phyloP scores from a whole-genome alignment of 208 protist genomes.

The Wallacemonas collosoma region DNA sequence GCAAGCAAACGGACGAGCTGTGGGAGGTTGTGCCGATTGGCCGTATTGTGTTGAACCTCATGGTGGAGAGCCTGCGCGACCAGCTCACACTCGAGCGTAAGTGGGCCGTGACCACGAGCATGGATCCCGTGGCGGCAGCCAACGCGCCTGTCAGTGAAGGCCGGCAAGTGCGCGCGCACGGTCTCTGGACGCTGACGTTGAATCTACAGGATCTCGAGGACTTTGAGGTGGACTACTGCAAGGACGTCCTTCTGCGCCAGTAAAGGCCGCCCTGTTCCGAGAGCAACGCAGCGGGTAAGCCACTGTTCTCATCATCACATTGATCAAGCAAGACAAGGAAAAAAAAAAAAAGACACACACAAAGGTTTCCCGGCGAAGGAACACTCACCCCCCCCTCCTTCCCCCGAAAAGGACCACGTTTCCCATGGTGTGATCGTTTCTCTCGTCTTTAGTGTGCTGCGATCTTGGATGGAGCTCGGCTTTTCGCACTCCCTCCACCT shows the following conservation, averaged over 20 bases:
- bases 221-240: slow-evolving; percentile 93
- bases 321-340: not conserved
- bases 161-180: slow-evolving; percentile 70
- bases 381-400: too few species aligned
- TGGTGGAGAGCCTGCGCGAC: slow-evolving; percentile 78
- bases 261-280: not conserved
- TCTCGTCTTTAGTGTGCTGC: too few species aligned
- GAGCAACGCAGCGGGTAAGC: too few species aligned
- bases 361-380: too few species aligned
- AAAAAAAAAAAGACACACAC: too few species aligned
- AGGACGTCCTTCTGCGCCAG: slow-evolving; percentile 80
- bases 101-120: slow-evolving; percentile 81
- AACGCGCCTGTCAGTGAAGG: slow-evolving; percentile 89
- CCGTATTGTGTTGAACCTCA: slow-evolving; percentile 87
- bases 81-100: slow-evolving; percentile 86
- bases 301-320: slow-evolving; percentile 10
- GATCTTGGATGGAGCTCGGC: too few species aligned
- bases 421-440: too few species aligned
- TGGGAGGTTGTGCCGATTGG: slow-evolving; percentile 90
- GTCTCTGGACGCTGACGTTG: slow-evolving; percentile 88
- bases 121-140: slow-evolving; percentile 78
- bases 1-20: slow-evolving; percentile 75
- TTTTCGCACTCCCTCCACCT: too few species aligned
- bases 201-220: slow-evolving; percentile 92
- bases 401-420: too few species aligned